A percentile compares a stretch with the other conserved stretches of the same genome.
Evolutionary conservation across 2,329 filamentous ascomycete genomes (phyloP).

Genomic region (Colletotrichum cereale): DNA sequence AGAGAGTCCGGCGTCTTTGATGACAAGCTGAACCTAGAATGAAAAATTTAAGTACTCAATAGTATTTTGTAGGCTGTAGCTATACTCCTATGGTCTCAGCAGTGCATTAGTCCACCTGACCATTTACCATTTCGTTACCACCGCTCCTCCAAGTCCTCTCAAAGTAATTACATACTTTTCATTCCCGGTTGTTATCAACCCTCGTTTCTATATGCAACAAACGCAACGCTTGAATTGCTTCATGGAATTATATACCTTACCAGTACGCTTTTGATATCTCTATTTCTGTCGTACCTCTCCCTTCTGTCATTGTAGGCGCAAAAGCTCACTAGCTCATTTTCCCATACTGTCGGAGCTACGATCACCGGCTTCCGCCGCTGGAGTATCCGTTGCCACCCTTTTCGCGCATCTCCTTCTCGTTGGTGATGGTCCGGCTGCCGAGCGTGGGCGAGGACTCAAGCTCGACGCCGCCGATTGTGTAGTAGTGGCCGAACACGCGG

Average conservation of each 20-base stretch:
- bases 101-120: neutral
- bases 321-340: neutral
- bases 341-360: neutral
- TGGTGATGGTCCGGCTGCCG: slow-evolving; percentile 37
- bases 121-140: neutral
- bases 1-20: neutral
- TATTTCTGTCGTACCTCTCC: neutral
- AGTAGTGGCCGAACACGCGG: slow-evolving; percentile 51
- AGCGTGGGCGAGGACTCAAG: slow-evolving; percentile 35
- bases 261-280: neutral
- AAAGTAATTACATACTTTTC: slow-evolving; percentile 17
- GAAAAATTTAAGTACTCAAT: too few species aligned
- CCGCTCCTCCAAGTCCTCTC: neutral
- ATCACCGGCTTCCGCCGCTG: slow-evolving; percentile 24
- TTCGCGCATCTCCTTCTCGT: slow-evolving; percentile 41
- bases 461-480: slow-evolving; percentile 42
- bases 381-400: slow-evolving; percentile 37
- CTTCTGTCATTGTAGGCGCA: neutral
- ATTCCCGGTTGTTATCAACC: slow-evolving; percentile 17
- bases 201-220: slow-evolving; percentile 16
- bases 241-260: neutral
- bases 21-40: neutral
- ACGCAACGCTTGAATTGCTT: slow-evolving; percentile 11
- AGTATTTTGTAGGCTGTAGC: neutral
- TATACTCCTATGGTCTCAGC: neutral